phyloP scores from a whole-genome alignment of 441 rosid species.

The Pelargonium australe region DNA sequence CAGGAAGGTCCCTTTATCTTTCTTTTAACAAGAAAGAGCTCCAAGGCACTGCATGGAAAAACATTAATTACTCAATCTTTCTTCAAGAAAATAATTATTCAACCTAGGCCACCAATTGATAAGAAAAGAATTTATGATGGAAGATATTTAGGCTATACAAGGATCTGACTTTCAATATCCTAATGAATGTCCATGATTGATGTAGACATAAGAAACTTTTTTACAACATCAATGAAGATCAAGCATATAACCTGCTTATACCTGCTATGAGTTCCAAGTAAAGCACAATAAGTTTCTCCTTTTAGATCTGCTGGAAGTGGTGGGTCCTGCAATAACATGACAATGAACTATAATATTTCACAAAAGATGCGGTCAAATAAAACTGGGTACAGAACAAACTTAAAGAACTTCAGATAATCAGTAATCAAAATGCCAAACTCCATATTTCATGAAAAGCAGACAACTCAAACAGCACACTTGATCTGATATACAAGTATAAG shows the following conservation, averaged over 20 bases:
- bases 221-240: neutral
- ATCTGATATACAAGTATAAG: slow-evolving; percentile 12
- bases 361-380: slow-evolving; percentile 12
- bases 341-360: slow-evolving; percentile 11
- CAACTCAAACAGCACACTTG: slow-evolving; percentile 1
- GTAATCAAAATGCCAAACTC: neutral
- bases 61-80: slow-evolving; percentile 13
- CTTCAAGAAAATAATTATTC: neutral
- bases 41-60: slow-evolving; percentile 72
- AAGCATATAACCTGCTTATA: slow-evolving; percentile 18
- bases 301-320: slow-evolving; percentile 82
- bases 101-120: slow-evolving; percentile 4
- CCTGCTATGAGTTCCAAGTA: slow-evolving; percentile 93
- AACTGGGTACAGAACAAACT: neutral
- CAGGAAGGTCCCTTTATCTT: slow-evolving; percentile 90
- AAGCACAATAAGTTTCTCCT: slow-evolving; percentile 69
- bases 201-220: neutral
- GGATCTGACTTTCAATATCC: neutral
- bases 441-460: neutral
- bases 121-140: neutral
- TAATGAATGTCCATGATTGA: neutral
- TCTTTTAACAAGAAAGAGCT: slow-evolving; percentile 86
- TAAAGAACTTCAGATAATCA: neutral
- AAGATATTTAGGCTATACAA: neutral
- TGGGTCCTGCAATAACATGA: slow-evolving; percentile 50